Evolutionary conservation across 1,139 yeast genomes (phyloP).

Genomic region (Zygosaccharomyces sapae): DNA sequence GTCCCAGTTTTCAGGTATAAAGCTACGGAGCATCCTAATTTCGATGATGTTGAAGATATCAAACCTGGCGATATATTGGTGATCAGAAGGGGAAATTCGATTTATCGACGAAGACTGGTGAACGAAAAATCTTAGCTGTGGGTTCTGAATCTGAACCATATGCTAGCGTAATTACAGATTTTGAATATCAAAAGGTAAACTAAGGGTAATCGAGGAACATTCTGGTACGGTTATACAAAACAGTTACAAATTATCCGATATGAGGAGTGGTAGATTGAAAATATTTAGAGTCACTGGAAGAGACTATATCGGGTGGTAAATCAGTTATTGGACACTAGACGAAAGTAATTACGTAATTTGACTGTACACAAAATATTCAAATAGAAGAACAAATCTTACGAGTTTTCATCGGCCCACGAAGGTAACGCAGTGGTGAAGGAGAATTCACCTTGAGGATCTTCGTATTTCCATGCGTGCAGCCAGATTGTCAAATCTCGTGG

Average conservation of each 20-base stretch:
- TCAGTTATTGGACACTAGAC: background rate
- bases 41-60: conserved; percentile 38
- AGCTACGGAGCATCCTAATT: conserved; percentile 56
- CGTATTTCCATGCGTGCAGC: conserved; percentile 56
- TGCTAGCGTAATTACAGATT: conserved; percentile 57
- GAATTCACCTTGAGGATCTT: conserved; percentile 43
- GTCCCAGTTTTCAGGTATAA: conserved; percentile 58
- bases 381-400: background rate
- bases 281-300: conserved; percentile 74
- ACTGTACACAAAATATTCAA: too few species aligned
- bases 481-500: conserved; percentile 43
- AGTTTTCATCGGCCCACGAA: conserved; percentile 55
- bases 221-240: conserved; percentile 56
- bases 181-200: conserved; percentile 71
- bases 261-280: conserved; percentile 74
- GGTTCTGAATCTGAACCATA: conserved; percentile 47
- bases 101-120: conserved; percentile 58
- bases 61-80: conserved; percentile 81
- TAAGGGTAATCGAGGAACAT: conserved; percentile 68
- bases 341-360: background rate
- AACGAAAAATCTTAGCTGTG: conserved; percentile 44
- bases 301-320: conserved; percentile 57
- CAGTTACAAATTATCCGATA: conserved; percentile 63
- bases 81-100: conserved; percentile 71
- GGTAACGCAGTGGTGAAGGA: conserved; percentile 70